Evolutionary conservation across 169 alveolate species (phyloP).

Genomic region (Plasmodium malariae): DNA sequence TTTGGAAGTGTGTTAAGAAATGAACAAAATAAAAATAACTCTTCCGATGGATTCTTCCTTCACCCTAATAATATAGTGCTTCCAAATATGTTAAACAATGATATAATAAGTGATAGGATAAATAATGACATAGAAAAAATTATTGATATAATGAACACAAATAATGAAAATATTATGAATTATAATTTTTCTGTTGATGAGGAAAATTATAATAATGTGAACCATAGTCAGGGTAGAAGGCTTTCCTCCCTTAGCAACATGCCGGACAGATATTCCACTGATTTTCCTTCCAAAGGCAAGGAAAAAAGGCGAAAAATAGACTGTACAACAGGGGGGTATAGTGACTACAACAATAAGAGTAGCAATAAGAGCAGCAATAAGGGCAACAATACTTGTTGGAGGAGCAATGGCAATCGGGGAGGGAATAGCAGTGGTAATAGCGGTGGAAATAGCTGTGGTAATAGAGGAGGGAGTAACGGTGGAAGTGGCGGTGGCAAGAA

Average conservation of each 20-base stretch:
- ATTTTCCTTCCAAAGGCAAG: no score
- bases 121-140: slow-evolving; percentile 53
- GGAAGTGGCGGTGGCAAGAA: no score
- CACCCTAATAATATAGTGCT: slow-evolving; percentile 19
- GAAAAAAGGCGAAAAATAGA: not conserved
- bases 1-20: slow-evolving; percentile 11
- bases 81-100: slow-evolving; percentile 24
- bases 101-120: slow-evolving; percentile 32
- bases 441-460: not conserved
- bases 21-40: slow-evolving; percentile 14
- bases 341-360: no score
- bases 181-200: not conserved
- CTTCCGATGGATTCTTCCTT: slow-evolving; percentile 16
- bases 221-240: not conserved
- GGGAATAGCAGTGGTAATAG: no score
- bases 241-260: no score
- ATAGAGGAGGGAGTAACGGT: no score
- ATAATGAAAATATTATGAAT: slow-evolving; percentile 11
- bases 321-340: no score
- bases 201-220: not conserved
- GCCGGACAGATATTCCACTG: no score
- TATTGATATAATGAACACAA: slow-evolving; percentile 64
- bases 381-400: no score
- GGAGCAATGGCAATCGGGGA: no score
- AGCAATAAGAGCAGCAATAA: no score